Evolutionary conservation across 2,329 filamentous ascomycete genomes (phyloP), one percentile per base, ranked within the genome.

Genomic region (Diaporthe citrichinensis): DNA sequence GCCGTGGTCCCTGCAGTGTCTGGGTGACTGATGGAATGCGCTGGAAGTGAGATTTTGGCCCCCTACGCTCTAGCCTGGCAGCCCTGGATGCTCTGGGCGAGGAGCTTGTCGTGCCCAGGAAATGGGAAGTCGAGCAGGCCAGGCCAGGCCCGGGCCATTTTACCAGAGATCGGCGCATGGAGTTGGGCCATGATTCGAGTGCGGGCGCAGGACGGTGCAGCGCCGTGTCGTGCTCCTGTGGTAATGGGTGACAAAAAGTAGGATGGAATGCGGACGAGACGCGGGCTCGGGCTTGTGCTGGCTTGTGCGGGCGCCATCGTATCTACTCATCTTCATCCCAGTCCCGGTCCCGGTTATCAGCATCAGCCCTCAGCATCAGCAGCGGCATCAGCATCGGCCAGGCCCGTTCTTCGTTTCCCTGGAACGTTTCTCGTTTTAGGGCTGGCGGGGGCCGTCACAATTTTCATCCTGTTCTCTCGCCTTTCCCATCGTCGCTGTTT

Each of bases 241-340:
- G 65, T 53, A 53, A 25, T 51, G 65, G 46, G 31, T 8, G 46
- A 68, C 44, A 68, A 51, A 51, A 49, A 68, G 46, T 20, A 68
- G 65, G 65, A 68, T 68, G 65, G 65, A 36, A 68, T 68, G 65
- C 65, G 14, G 65, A 53, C 65, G 31, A 68, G 65, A 53, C 65
- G 46, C 23, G 65, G 49, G 34, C 49, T 69, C 51, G 34, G 65
- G 65, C 65, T 69, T 41, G 46, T 69, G 65, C 65, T 68, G 46
- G 65, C 65, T 68, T 68, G 65, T 68, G 65, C 65, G 46, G 65
- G 65, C 65, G 46, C 46, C 46, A 39, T 68, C 46, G 65, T 53
- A 65, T 65, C 59, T 46, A 36, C 65, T 53, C 65, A 68, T 68
- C 65, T 68, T 68, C 46, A 68, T 53, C 46, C 46, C 65, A 68